Evolutionary conservation across 2,329 filamentous ascomycete genomes (phyloP).

Genomic region (Paracorniculantispora psalliotae): DNA sequence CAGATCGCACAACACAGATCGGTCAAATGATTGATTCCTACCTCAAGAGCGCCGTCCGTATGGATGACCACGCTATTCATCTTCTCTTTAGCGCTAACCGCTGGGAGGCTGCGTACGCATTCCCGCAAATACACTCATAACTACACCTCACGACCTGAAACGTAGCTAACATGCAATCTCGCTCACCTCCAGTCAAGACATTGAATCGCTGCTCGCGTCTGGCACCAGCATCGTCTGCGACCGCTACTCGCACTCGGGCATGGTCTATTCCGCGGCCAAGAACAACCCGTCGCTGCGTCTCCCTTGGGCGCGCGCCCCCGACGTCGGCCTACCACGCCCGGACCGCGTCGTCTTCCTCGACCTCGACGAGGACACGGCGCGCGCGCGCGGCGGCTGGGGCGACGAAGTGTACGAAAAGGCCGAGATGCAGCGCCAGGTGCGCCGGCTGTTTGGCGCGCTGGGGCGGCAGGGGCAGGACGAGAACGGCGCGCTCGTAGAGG

Average conservation of each 20-base stretch:
- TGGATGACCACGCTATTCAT: slow-evolving; percentile 87
- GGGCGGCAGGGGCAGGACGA: slow-evolving; percentile 41
- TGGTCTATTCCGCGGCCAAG: slow-evolving; percentile 90
- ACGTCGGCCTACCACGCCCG: slow-evolving; percentile 79
- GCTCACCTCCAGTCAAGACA: slow-evolving; percentile 42
- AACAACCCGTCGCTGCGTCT: slow-evolving; percentile 64
- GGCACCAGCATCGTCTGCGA: slow-evolving; percentile 81
- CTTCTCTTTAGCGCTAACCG: slow-evolving; percentile 86
- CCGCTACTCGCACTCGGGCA: slow-evolving; percentile 91
- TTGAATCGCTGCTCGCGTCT: slow-evolving; percentile 48
- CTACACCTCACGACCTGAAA: no score
- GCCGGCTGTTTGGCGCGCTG: slow-evolving; percentile 64
- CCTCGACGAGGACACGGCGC: slow-evolving; percentile 67
- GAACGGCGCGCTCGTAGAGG: slow-evolving; percentile 22
- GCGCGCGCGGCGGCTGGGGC: slow-evolving; percentile 78
- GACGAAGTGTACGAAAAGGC: slow-evolving; percentile 82
- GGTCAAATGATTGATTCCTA: slow-evolving; percentile 84
- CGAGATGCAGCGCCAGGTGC: slow-evolving; percentile 75
- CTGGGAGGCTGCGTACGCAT: slow-evolving; percentile 65
- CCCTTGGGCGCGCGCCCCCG: slow-evolving; percentile 77
- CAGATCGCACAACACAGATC: slow-evolving; percentile 78
- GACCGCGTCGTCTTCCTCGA: slow-evolving; percentile 87
- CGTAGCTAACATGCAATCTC: neutral
- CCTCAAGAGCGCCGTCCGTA: slow-evolving; percentile 63
- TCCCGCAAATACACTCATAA: no score